These are phyloP conservation scores for Macrocybe gigantea DNA, from an alignment of 768 basidiomycete genomes.

Conservation along the genomic window DNA sequence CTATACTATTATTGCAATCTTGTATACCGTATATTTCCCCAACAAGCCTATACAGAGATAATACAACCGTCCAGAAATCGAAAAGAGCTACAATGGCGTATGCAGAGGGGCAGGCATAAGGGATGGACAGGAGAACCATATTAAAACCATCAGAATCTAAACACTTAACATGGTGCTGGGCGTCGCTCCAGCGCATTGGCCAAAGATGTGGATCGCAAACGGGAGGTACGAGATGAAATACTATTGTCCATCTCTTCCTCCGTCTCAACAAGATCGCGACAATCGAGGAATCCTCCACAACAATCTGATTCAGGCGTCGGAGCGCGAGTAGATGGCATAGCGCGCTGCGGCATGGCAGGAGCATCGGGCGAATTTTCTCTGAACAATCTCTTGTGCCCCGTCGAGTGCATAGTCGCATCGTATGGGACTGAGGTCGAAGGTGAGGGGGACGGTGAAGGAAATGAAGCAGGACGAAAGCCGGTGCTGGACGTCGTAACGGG, in stretches of 20 bases:
- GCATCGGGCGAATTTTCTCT: conserved; percentile 23
- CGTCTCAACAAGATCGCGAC: conserved; percentile 32
- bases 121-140: too few relatives aligned
- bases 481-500: conserved; percentile 5
- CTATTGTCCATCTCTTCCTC: conserved; percentile 7
- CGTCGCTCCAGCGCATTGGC: too few relatives aligned
- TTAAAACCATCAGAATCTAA: too few relatives aligned
- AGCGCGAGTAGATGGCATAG: conserved; percentile 9
- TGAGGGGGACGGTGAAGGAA: conserved; percentile 20
- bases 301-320: conserved; percentile 33
- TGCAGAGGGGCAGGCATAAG: too few relatives aligned
- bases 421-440: conserved; percentile 4
- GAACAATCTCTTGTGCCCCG: conserved; percentile 26
- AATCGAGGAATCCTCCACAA: conserved; percentile 47
- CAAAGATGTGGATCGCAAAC: too few relatives aligned
- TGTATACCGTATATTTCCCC: too few relatives aligned
- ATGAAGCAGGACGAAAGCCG: conserved; percentile 17
- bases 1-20: too few relatives aligned
- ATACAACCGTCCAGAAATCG: too few relatives aligned
- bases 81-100: too few relatives aligned
- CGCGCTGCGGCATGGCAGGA: conserved; percentile 3
- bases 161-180: too few relatives aligned
- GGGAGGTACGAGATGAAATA: too few relatives aligned
- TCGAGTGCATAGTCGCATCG: background rate
- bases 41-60: too few relatives aligned